These are phyloP conservation scores for Rutstroemia sp. DNA, from an alignment of 2,329 filamentous ascomycete species.

Conservation along the genomic window DNA sequence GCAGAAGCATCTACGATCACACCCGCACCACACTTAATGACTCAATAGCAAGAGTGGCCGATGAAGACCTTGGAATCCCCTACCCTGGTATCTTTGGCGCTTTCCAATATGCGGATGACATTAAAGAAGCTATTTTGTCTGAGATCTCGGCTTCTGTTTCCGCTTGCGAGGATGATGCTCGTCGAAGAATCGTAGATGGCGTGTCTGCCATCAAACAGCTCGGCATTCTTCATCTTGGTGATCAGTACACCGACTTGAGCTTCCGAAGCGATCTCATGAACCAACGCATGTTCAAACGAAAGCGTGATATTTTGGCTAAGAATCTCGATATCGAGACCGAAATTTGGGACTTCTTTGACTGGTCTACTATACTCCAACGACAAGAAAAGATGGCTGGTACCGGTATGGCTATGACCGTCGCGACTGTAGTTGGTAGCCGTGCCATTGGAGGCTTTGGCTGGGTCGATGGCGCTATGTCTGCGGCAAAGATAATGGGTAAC, in stretches of 20 bases:
- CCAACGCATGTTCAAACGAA: conserved; percentile 61
- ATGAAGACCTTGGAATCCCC: conserved; percentile 69
- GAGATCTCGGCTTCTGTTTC: conserved; percentile 75
- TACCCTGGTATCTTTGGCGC: conserved; percentile 82
- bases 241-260: conserved; percentile 76
- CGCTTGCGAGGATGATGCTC: conserved; percentile 79
- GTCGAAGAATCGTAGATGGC: conserved; percentile 66
- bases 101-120: conserved; percentile 87
- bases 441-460: conserved; percentile 79
- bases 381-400: conserved; percentile 95
- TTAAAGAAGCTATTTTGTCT: conserved; percentile 86
- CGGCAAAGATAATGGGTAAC: conserved; percentile 71
- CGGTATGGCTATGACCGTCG: conserved; percentile 88
- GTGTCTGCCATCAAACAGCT: conserved; percentile 85
- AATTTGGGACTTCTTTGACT: conserved; percentile 88
- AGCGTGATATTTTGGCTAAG: conserved; percentile 71
- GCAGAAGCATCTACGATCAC: conserved; percentile 77
- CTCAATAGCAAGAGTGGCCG: conserved; percentile 72
- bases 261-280: conserved; percentile 82
- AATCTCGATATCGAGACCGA: conserved; percentile 86
- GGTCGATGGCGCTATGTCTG: conserved; percentile 80
- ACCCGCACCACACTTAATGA: conserved; percentile 67
- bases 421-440: conserved; percentile 75
- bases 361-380: conserved; percentile 71
- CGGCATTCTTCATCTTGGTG: conserved; percentile 79